phyloP scores from a whole-genome alignment of 1,284 basidiomycete genomes.

The Austroboletus niveus region DNA sequence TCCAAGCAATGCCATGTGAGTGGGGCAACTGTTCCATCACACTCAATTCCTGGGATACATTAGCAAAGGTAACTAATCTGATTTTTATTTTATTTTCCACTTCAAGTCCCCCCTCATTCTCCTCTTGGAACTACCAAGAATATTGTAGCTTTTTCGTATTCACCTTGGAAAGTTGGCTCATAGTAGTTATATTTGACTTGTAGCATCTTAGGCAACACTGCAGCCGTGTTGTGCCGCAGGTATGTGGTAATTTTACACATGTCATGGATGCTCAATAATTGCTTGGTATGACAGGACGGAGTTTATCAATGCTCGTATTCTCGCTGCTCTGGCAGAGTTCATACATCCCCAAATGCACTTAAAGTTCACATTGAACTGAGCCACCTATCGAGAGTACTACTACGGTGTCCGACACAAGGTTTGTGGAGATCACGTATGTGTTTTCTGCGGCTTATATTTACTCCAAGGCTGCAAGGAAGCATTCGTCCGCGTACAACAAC shows the following conservation, averaged over 20 bases:
- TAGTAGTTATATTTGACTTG: slow-evolving; percentile 9
- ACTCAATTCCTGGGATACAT: slow-evolving; percentile 29
- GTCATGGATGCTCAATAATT: background rate
- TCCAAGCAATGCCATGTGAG: slow-evolving; percentile 28
- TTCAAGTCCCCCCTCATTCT: background rate
- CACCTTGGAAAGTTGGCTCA: background rate
- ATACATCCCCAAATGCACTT: slow-evolving; percentile 17
- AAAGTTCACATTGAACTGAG: slow-evolving; percentile 31
- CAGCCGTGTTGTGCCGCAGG: slow-evolving; percentile 15
- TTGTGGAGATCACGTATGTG: slow-evolving; percentile 3
- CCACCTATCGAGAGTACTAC: slow-evolving; percentile 27
- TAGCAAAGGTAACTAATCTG: slow-evolving; percentile 27
- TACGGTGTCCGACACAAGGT: slow-evolving; percentile 27
- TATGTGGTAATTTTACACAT: background rate
- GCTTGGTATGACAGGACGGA: slow-evolving; percentile 22
- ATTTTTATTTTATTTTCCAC: slow-evolving; percentile 1
- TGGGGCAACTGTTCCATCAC: slow-evolving; percentile 23
- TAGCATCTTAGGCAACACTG: slow-evolving; percentile 31
- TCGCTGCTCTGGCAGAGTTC: slow-evolving; percentile 29
- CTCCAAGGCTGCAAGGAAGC: slow-evolving; percentile 22
- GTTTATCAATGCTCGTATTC: slow-evolving; percentile 25
- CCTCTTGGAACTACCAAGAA: slow-evolving; percentile 2
- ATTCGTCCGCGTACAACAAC: slow-evolving; percentile 28
- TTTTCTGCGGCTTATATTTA: slow-evolving; percentile 1
- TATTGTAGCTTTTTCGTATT: slow-evolving; percentile 17